Percentiles rank a stretch among this genome's conserved stretches.
Evolutionary conservation across 768 basidiomycete genomes (phyloP).

Genomic region (Panellus pusillus): DNA sequence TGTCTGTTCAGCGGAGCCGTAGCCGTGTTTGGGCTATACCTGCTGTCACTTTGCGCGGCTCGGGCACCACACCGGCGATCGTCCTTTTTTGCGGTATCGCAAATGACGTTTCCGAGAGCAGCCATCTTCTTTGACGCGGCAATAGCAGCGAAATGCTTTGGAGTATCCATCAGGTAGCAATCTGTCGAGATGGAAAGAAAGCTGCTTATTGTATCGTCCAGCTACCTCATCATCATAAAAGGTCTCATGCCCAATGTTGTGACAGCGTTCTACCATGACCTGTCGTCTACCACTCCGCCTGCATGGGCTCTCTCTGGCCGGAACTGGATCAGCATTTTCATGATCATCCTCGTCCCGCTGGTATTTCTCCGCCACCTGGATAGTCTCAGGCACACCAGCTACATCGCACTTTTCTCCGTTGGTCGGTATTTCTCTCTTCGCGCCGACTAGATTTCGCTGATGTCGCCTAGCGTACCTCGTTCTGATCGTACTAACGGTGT

Average conservation of each 20-base stretch:
- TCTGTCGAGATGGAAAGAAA: not conserved
- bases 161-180: conserved; percentile 84
- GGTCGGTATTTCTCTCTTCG: conserved; percentile 51
- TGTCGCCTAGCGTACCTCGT: conserved; percentile 65
- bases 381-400: conserved; percentile 87
- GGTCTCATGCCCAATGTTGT: conserved; percentile 92
- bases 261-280: conserved; percentile 74
- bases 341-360: conserved; percentile 76
- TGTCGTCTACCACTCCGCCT: conserved; percentile 71
- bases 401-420: conserved; percentile 87
- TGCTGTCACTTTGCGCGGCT: conserved; percentile 82
- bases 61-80: conserved; percentile 70
- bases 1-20: conserved; percentile 79
- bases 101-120: conserved; percentile 86
- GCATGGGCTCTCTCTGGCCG: conserved; percentile 73
- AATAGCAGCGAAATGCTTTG: conserved; percentile 95
- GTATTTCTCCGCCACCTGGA: conserved; percentile 83
- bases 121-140: conserved; percentile 91
- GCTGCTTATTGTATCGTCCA: conserved; percentile 27
- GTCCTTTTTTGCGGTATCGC: conserved; percentile 81
- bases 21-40: conserved; percentile 84
- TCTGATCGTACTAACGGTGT: conserved; percentile 76
- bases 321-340: conserved; percentile 82
- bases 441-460: conserved; percentile 1
- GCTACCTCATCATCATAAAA: conserved; percentile 91